These are phyloP conservation scores for Coemansia asiatica DNA, from an alignment of 192 early-diverging fungal genomes.

Conservation along the genomic window DNA sequence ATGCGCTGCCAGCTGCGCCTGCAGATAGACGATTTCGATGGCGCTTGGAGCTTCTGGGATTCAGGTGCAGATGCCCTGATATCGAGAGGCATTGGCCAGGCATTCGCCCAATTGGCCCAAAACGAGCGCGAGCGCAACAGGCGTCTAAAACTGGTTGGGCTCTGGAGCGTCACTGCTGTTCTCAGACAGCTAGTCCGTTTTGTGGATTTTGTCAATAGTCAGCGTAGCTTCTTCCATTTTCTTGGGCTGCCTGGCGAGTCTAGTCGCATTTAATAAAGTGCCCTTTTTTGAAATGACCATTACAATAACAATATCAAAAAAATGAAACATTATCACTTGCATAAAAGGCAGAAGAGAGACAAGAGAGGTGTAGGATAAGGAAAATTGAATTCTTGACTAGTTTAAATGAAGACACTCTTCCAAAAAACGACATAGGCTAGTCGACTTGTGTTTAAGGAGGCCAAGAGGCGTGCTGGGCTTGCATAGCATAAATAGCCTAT, in stretches of 20 bases:
- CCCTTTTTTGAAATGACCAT: neutral
- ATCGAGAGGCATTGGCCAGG: constrained; percentile 79
- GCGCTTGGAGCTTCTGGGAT: constrained; percentile 89
- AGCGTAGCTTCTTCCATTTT: constrained; percentile 69
- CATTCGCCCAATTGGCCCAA: constrained; percentile 72
- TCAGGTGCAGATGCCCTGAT: constrained; percentile 73
- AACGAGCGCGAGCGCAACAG: constrained; percentile 81
- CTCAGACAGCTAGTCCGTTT: constrained; percentile 68
- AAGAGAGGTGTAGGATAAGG: neutral
- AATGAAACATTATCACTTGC: neutral
- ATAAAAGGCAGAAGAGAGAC: neutral
- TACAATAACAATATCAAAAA: neutral
- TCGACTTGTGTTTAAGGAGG: constrained; percentile 39
- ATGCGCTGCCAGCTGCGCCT: constrained; percentile 79
- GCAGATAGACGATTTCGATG: constrained; percentile 83
- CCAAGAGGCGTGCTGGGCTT: constrained; percentile 29
- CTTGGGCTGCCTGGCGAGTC: constrained; percentile 24
- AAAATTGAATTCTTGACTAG: neutral
- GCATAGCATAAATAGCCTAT: constrained; percentile 43
- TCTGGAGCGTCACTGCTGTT: constrained; percentile 83
- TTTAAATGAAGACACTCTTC: constrained; percentile 27
- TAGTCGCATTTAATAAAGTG: constrained; percentile 12
- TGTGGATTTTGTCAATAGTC: constrained; percentile 72
- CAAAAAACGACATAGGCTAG: constrained; percentile 27
- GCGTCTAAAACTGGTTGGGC: constrained; percentile 81